Evolutionary conservation across 257 asterid species (phyloP).

Genomic region (Ligustrum vulgare): DNA sequence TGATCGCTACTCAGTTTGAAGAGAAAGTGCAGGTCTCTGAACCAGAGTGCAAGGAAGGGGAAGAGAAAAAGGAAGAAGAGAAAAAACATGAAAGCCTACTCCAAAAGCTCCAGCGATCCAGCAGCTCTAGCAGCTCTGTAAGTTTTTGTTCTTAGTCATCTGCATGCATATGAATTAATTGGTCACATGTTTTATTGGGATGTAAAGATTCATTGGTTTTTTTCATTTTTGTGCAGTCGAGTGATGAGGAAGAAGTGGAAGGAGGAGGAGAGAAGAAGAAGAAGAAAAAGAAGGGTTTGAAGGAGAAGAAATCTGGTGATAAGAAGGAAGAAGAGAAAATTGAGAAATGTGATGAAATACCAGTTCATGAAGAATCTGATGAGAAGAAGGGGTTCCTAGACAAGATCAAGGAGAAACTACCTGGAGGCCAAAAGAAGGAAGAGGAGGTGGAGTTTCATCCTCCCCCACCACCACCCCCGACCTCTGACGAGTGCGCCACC

Average conservation of each 20-base stretch:
- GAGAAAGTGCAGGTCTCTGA: slow-evolving; percentile 60
- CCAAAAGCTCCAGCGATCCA: slow-evolving; percentile 52
- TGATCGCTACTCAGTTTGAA: slow-evolving; percentile 45
- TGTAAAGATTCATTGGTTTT: background rate
- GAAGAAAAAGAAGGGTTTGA: slow-evolving; percentile 80
- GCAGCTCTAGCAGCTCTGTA: slow-evolving; percentile 82
- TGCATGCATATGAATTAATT: background rate
- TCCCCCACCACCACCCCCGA: slow-evolving; percentile 27
- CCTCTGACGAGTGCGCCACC: slow-evolving; percentile 25
- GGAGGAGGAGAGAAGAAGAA: slow-evolving; percentile 64
- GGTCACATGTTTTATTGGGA: background rate
- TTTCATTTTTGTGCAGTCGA: slow-evolving; percentile 63
- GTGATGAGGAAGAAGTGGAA: slow-evolving; percentile 73
- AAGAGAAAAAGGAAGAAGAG: slow-evolving; percentile 35
- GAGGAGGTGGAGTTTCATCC: slow-evolving; percentile 37
- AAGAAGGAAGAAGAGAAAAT: slow-evolving; percentile 41
- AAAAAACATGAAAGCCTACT: slow-evolving; percentile 48
- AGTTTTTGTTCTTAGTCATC: slow-evolving; percentile 23
- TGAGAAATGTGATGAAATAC: slow-evolving; percentile 43
- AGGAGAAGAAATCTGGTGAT: slow-evolving; percentile 49
- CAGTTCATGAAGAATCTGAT: slow-evolving; percentile 30
- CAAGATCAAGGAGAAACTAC: slow-evolving; percentile 78
- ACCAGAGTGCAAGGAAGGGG: slow-evolving; percentile 25
- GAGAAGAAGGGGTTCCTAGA: slow-evolving; percentile 81
- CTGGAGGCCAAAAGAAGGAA: slow-evolving; percentile 68